phyloP scores from a whole-genome alignment of 495 filamentous ascomycete species.

The Annulohypoxylon nitens region DNA sequence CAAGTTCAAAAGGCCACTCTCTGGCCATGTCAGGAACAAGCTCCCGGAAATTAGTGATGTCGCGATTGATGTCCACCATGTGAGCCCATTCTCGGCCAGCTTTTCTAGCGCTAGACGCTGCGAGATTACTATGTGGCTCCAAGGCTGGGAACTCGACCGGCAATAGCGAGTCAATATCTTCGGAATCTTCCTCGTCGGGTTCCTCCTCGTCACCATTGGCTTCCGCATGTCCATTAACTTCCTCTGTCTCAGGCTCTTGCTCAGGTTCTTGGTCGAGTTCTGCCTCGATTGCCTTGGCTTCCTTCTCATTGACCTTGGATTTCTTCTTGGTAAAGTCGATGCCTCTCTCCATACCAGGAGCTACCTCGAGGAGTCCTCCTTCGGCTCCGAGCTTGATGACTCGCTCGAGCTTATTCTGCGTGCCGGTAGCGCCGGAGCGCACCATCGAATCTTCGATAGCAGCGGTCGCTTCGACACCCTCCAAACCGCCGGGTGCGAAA shows the following conservation, averaged over 20 bases:
- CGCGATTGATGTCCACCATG: conserved; percentile 93
- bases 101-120: conserved; percentile 75
- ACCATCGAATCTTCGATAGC: conserved; percentile 76
- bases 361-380: conserved; percentile 81
- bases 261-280: conserved; percentile 77
- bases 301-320: conserved; percentile 64
- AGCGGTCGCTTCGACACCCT: conserved; percentile 85
- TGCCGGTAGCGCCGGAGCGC: conserved; percentile 52
- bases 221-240: conserved; percentile 59
- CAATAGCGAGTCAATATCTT: conserved; percentile 91
- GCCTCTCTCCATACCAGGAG: conserved; percentile 86
- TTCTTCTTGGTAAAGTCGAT: conserved; percentile 77
- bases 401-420: conserved; percentile 72
- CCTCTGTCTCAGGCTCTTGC: conserved; percentile 55
- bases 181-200: conserved; percentile 65
- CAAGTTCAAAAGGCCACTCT: conserved; percentile 96
- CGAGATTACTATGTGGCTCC: conserved; percentile 83
- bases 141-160: conserved; percentile 94
- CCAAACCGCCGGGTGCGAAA: conserved; percentile 92
- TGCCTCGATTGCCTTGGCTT: conserved; percentile 78
- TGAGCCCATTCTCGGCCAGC: conserved; percentile 94
- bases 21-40: conserved; percentile 95
- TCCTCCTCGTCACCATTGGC: conserved; percentile 54
- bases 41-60: conserved; percentile 91
- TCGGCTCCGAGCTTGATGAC: conserved; percentile 84